Evolutionary conservation across 805 yeast genomes (phyloP).

Genomic region (Saccharomycopsis malanga): DNA sequence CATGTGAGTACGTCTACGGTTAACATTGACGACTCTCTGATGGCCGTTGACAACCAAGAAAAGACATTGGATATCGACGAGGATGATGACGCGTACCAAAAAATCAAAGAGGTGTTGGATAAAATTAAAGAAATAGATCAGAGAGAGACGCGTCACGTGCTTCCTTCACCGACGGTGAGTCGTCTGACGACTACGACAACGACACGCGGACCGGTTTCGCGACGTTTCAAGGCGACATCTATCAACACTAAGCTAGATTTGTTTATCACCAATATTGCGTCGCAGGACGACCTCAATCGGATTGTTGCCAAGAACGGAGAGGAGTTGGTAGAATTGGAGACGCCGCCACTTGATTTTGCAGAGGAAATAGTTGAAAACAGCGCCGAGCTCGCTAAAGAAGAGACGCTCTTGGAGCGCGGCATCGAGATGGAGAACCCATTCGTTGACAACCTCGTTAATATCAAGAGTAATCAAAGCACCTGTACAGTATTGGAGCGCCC

Average conservation of each 20-base stretch:
- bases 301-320: conserved; percentile 5
- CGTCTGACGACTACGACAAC: not conserved
- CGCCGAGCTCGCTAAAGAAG: not conserved
- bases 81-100: conserved; percentile 4
- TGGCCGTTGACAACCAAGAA: not conserved
- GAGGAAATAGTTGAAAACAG: too few relatives aligned
- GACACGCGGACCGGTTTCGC: conserved; percentile 5
- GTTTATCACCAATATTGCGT: conserved; percentile 15
- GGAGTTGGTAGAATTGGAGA: conserved; percentile 5
- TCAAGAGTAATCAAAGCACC: not conserved
- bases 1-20: not conserved
- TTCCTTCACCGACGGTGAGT: not conserved
- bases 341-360: conserved; percentile 7
- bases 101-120: conserved; percentile 9
- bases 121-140: conserved; percentile 12
- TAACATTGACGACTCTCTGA: not conserved
- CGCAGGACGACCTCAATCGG: conserved; percentile 3
- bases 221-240: conserved; percentile 10
- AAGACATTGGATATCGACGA: conserved; percentile 11
- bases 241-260: conserved; percentile 17
- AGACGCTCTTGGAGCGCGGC: not conserved
- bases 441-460: not conserved
- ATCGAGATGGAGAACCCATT: not conserved
- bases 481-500: not conserved
- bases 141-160: not conserved